phyloP scores from a whole-genome alignment of 202 grass and related monocot species.

The Cymbopogon flexuosus region DNA sequence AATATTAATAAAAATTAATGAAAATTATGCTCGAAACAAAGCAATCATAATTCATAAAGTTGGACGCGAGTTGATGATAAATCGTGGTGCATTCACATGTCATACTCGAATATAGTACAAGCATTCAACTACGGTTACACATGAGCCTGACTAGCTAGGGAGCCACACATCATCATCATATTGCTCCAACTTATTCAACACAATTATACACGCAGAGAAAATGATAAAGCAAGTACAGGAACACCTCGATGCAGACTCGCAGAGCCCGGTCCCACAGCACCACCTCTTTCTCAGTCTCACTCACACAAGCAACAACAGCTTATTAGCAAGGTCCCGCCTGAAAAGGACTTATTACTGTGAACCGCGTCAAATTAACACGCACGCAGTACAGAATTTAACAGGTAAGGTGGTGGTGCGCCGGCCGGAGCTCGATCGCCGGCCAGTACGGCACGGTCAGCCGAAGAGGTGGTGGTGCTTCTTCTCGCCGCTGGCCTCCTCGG shows the following conservation, averaged over 20 bases:
- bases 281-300: not conserved
- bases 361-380: not conserved
- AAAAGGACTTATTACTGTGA: not conserved
- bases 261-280: not conserved
- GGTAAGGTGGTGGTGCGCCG: not conserved
- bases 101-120: not conserved
- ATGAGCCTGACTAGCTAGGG: not conserved
- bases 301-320: not conserved
- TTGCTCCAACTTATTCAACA: not conserved
- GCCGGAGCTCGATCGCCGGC: not conserved
- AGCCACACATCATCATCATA: not conserved
- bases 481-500: conserved; percentile 58
- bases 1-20: no score
- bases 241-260: not conserved
- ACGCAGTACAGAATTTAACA: not conserved
- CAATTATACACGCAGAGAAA: not conserved
- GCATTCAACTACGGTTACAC: not conserved
- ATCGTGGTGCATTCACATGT: not conserved
- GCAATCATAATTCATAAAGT: no score
- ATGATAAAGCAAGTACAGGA: not conserved
- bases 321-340: not conserved
- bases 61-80: not conserved
- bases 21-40: no score
- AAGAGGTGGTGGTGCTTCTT: conserved; percentile 80
- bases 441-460: not conserved